phyloP scores from a whole-genome alignment of 2,329 filamentous ascomycete species.

The Alternaria alternata region DNA sequence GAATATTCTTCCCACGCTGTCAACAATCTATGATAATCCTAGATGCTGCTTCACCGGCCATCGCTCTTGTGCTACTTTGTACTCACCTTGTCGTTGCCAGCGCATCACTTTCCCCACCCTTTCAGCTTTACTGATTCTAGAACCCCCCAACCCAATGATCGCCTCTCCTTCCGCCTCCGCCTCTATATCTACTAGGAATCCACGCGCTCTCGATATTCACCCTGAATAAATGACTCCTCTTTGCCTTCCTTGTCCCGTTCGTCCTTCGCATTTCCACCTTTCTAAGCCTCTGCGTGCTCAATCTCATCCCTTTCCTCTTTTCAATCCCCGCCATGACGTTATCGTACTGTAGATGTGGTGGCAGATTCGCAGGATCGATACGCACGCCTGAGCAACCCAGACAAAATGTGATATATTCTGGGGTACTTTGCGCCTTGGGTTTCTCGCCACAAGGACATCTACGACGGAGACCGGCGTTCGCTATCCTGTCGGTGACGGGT shows the following conservation, averaged over 20 bases:
- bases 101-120: background rate
- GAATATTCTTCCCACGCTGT: background rate
- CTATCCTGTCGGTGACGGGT: background rate
- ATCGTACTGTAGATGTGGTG: background rate
- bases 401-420: conserved; percentile 5
- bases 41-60: background rate
- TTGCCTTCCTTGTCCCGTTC: background rate
- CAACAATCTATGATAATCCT: background rate
- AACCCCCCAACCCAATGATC: background rate
- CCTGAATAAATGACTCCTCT: background rate
- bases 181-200: background rate
- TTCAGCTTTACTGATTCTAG: background rate
- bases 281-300: background rate
- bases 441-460: conserved; percentile 3
- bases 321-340: background rate
- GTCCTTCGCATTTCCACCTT: background rate
- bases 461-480: background rate
- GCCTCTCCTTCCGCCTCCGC: background rate
- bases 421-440: background rate
- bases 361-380: background rate
- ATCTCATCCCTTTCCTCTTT: background rate
- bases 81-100: background rate
- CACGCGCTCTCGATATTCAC: background rate
- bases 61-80: background rate
- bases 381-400: background rate